Conservation (phyloP, 441 rosid genomes). For the Isatis lusitanica region DNA sequence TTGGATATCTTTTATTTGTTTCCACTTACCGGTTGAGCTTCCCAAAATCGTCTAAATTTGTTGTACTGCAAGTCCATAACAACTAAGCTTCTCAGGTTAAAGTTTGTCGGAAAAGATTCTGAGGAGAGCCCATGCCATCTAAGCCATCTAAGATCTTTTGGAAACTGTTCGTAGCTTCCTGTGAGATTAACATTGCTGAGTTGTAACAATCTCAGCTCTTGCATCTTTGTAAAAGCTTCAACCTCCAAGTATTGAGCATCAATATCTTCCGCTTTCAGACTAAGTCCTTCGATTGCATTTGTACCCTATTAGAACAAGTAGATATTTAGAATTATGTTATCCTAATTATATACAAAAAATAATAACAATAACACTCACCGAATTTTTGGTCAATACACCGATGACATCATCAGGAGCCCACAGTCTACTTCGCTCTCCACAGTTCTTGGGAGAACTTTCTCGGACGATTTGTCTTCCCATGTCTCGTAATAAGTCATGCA, state of each 20-base stretch:
- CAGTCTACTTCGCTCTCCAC: no score
- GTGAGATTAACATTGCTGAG: not conserved
- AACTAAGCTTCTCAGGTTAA: not conserved
- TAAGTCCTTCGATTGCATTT: no score
- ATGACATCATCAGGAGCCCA: not conserved
- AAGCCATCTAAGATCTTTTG: conserved; percentile 1
- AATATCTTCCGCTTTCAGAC: no score
- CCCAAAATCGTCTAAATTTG: conserved; percentile 1
- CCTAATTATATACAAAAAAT: not conserved
- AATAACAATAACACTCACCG: conserved; percentile 27
- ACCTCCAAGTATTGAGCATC: no score
- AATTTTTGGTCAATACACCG: not conserved
- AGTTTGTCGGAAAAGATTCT: not conserved
- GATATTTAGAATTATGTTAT: no score
- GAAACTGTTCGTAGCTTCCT: conserved; percentile 7
- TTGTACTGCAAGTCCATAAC: not conserved
- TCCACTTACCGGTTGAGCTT: not conserved
- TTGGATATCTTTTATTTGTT: not conserved
- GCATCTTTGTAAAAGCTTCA: no score
- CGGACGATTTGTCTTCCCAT: no score
- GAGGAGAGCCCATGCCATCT: not conserved
- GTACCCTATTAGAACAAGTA: no score
- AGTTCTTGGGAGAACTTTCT: no score
- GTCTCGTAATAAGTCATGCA: no score
- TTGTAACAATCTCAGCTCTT: not conserved